Evolutionary conservation across 2,329 filamentous ascomycete genomes (phyloP).

Genomic region (Zasmidium cellare): DNA sequence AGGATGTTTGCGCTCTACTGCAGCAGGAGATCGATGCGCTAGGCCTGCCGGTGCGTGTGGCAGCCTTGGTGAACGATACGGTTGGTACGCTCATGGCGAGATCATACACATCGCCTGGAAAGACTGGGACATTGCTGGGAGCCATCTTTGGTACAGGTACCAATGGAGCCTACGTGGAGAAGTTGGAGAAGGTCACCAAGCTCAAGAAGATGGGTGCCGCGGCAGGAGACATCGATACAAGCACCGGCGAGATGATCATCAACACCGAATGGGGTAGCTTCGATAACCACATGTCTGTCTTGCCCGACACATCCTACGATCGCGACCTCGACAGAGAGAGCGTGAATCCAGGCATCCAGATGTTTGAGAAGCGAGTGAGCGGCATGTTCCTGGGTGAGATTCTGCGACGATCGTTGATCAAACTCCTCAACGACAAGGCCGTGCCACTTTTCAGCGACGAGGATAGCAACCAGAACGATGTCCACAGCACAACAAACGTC

Average conservation of each 20-base stretch:
- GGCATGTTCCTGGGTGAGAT: constrained; percentile 99
- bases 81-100: constrained; percentile 97
- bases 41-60: constrained; percentile 86
- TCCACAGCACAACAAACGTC: constrained; percentile 68
- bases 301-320: constrained; percentile 86
- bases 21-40: constrained; percentile 88
- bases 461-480: constrained; percentile 69
- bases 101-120: constrained; percentile 88
- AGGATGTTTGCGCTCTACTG: constrained; percentile 89
- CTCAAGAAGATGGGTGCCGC: constrained; percentile 49
- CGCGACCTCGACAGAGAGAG: constrained; percentile 73
- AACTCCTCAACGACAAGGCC: constrained; percentile 67
- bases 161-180: constrained; percentile 96
- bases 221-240: constrained; percentile 66
- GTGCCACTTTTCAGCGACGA: constrained; percentile 74
- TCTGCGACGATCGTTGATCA: constrained; percentile 72
- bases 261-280: constrained; percentile 99
- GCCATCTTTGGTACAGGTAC: constrained; percentile 97
- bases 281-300: constrained; percentile 85
- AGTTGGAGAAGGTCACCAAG: constrained; percentile 82
- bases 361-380: constrained; percentile 98
- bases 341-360: constrained; percentile 90
- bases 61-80: constrained; percentile 94
- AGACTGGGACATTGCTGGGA: constrained; percentile 83
- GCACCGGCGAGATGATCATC: constrained; percentile 92